Conservation (phyloP, 768 basidiomycete species). For the Rhodotorula graminis region DNA sequence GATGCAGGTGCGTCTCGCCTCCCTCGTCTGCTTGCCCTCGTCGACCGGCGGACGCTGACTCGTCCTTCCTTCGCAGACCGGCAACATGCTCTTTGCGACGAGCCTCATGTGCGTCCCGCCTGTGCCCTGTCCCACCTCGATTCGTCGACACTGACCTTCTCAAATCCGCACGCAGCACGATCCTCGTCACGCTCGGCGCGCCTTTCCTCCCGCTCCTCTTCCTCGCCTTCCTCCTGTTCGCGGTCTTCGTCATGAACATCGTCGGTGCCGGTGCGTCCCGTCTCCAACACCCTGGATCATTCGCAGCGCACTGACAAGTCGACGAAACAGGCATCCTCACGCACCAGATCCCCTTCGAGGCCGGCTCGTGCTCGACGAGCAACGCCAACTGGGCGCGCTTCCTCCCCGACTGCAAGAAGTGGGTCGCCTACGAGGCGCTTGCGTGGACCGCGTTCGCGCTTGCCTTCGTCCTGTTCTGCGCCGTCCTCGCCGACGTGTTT, state of each 20-base stretch:
- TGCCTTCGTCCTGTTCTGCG: neutral
- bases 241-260: slow-evolving; percentile 4
- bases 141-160: neutral
- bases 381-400: slow-evolving; percentile 3
- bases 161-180: neutral
- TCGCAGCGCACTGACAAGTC: too few species aligned
- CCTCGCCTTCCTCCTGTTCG: slow-evolving; percentile 25
- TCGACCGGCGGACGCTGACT: neutral
- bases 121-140: too few species aligned
- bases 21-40: neutral
- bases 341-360: slow-evolving; percentile 15
- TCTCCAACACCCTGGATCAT: too few species aligned
- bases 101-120: neutral
- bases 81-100: neutral
- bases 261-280: neutral
- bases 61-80: neutral
- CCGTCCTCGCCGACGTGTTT: neutral
- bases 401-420: slow-evolving; percentile 2
- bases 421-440: neutral
- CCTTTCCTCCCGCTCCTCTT: slow-evolving; percentile 15
- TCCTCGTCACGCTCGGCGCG: slow-evolving; percentile 13
- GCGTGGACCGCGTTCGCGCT: neutral
- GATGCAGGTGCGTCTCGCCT: neutral
- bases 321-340: slow-evolving; percentile 16
- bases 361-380: neutral